Conservation (phyloP, 2,329 filamentous ascomycete species). For the Rutstroemia sp. region DNA sequence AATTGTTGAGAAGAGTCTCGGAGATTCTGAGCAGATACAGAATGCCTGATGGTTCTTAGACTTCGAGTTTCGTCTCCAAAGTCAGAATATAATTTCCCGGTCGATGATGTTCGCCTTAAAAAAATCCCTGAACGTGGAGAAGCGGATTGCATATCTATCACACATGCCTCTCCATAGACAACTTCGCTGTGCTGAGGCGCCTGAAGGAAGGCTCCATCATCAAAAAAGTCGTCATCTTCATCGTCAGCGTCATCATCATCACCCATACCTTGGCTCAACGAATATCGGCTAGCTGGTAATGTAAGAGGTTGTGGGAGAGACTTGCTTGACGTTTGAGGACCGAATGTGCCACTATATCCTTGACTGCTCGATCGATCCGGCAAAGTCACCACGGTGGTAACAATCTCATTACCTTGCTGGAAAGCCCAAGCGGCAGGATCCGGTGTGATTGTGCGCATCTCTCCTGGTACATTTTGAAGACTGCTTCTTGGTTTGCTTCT, state of each 20-base stretch:
- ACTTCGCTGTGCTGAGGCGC: constrained; percentile 15
- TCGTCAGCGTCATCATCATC: constrained; percentile 10
- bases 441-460: neutral
- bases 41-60: constrained; percentile 10
- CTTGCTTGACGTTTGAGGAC: neutral
- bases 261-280: neutral
- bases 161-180: constrained; percentile 25
- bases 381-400: constrained; percentile 17
- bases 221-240: constrained; percentile 11
- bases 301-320: neutral
- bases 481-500: neutral
- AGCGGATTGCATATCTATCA: constrained; percentile 24
- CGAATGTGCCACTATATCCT: constrained; percentile 4
- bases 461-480: neutral
- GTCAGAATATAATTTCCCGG: constrained; percentile 9
- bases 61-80: neutral
- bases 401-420: constrained; percentile 13
- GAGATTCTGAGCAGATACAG: constrained; percentile 14
- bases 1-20: neutral
- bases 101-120: constrained; percentile 16
- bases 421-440: neutral
- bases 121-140: constrained; percentile 7
- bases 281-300: neutral
- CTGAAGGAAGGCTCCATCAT: constrained; percentile 10
- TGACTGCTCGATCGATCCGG: constrained; percentile 4